Evolutionary conservation across 2,329 filamentous ascomycete species (phyloP), one percentile per base, ranked within the genome.

Genomic region (Aspergillus vadensis): DNA sequence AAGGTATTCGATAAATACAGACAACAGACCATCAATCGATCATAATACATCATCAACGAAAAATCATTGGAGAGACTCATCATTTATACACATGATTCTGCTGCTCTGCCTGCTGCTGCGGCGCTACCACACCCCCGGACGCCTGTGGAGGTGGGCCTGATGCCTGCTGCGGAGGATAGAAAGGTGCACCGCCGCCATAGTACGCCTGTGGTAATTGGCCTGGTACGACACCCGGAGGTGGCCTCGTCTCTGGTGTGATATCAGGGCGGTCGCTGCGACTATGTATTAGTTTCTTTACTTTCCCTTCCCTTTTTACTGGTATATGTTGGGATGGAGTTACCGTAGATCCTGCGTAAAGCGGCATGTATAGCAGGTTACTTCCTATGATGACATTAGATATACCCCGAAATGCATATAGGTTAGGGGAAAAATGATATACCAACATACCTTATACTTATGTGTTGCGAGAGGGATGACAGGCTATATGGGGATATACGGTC

Each of bases 381-480:
- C 75, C 75, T 77, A 49, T 43, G 17, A 19, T 25, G 14, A n/a
- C 55, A 47, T 71, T 64, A 72, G 55, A 41, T 32, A 53, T 49
- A 44, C 36, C 15, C n/a, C 17, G 21, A 30, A 9, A 15, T 10
- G 36, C 30, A 25, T 21, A 23, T 7, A 36, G 14, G 7, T 27
- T 27, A 27, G 25, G 39, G 1, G 10, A 5, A 32, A 30, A 36
- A 10, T 1, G n/a, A 19, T 14, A 6, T 14, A 3, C 7, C 12
- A n/a, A 55, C 56, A 54, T 63, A 75, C 74, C 66, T 74, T 77
- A 61, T 77, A 76, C 60, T 79, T 79, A 60, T 77, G 75, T 4
- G 63, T 71, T 8, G 76, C 58, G 7, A 78, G 68, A 14, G 77
- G 77, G 47, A 79, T 76, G 52, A 74, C 55, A 39, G 77, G 77